Base-by-base conservation (phyloP, 225 moss, liverwort and hornwort species). In the Sphagnum contortum region DNA sequence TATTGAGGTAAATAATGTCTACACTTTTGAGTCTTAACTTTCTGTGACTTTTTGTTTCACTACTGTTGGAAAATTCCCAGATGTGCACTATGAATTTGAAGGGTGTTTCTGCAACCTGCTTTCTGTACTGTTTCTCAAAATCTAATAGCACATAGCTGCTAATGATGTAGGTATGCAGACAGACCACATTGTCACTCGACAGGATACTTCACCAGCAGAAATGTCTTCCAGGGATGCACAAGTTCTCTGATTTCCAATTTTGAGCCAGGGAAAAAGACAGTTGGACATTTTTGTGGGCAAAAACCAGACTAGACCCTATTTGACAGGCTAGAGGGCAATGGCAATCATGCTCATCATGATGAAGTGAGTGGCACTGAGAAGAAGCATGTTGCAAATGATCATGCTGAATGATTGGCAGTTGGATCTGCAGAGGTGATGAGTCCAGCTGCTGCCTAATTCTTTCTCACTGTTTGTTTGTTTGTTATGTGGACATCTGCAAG, bases 281-380 rank as follows among this genome's bases (percentile, higher is more conserved):
- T 74, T 91, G 57, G 98, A 98, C 62, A 81, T 89, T 69, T 48
- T 87, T 8, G 75, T 89, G 61, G 98, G 93, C 29, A 98, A 70
- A 70, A 81, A 87, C 46, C 50, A 68, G 55, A 57, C 72, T 48
- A 93, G 93, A 55, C 90, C 98, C 61, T 91, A 80, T 68, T 93
- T 45, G 87, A 91, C 79, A 72, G 74, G 49, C 74, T 98, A 71
- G 98, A 98, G 79, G 93, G 89, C 98, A 10, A 67, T 98, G 76
- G 90, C 93, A 63, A 87, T 98, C 49, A 57, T 88, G 64, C 98
- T 93, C 98, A 98, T 74, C 98, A 93, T 75, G 98, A 98, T 78
- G 98, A 89, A 77, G 91, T 98, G 50, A 98, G 83, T 73, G 98
- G 98, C 71, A 98, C 98, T 60, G 93, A 93, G 75, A 83, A 77